These are phyloP conservation scores for Madurella fahalii DNA, from an alignment of 2,329 filamentous ascomycete genomes.

Conservation along the genomic window DNA sequence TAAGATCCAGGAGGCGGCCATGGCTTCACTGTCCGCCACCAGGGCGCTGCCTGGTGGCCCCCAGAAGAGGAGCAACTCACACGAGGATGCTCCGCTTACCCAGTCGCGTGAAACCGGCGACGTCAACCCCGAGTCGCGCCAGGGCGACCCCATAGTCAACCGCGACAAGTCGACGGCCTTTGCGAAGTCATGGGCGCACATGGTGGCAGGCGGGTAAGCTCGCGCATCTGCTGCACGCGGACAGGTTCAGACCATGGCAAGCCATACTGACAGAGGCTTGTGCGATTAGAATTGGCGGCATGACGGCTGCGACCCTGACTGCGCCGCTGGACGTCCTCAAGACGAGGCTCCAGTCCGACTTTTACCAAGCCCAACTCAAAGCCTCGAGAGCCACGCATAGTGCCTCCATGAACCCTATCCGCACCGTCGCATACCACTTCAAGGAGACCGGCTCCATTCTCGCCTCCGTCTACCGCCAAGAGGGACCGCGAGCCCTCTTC, in stretches of 20 bases:
- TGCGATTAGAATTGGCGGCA: constrained; percentile 67
- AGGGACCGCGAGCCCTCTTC: constrained; percentile 85
- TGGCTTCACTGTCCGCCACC: constrained; percentile 22
- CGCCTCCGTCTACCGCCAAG: constrained; percentile 69
- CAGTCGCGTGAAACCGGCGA: constrained; percentile 62
- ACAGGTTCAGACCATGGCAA: not conserved
- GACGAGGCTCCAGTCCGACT: constrained; percentile 88
- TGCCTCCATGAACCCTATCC: constrained; percentile 58
- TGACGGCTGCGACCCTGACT: constrained; percentile 88
- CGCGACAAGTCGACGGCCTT: constrained; percentile 44
- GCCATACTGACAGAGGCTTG: constrained; percentile 8
- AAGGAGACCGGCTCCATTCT: constrained; percentile 84
- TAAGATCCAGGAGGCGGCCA: constrained; percentile 4
- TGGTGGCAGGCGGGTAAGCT: constrained; percentile 82
- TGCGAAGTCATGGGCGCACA: constrained; percentile 84
- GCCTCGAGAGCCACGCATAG: constrained; percentile 60
- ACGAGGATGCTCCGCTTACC: constrained; percentile 35
- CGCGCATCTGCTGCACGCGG: not conserved
- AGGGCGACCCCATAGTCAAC: constrained; percentile 24
- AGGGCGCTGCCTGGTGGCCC: constrained; percentile 17
- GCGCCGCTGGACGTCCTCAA: constrained; percentile 92
- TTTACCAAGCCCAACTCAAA: constrained; percentile 80
- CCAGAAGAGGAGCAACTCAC: constrained; percentile 2
- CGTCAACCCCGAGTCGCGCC: constrained; percentile 38
- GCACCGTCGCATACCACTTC: constrained; percentile 69